Conservation (phyloP, 2,329 filamentous ascomycete genomes). For the Calonectria henricotiae region DNA sequence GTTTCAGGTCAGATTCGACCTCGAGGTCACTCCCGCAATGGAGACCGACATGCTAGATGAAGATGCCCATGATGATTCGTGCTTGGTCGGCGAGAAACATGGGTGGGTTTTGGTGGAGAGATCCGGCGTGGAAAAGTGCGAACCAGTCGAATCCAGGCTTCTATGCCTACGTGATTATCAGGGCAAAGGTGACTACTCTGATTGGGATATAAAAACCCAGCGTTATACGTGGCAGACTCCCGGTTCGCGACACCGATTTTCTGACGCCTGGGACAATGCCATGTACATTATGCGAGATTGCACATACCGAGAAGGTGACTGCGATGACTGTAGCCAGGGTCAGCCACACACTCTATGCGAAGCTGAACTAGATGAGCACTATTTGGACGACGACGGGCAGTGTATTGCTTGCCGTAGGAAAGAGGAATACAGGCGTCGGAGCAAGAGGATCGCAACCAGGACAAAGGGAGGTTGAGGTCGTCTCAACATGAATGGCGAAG, state of each 20-base stretch:
- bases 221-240: conserved; percentile 16
- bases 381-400: conserved; percentile 39
- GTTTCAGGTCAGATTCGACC: conserved; percentile 35
- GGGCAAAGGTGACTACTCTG: neutral
- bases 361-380: conserved; percentile 39
- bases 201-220: neutral
- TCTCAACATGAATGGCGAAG: neutral
- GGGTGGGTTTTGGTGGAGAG: conserved; percentile 31
- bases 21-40: conserved; percentile 32
- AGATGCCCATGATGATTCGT: conserved; percentile 2
- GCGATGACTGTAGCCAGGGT: conserved; percentile 23
- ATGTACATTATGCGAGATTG: conserved; percentile 21
- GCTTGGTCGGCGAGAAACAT: conserved; percentile 23
- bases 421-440: conserved; percentile 31
- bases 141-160: conserved; percentile 1
- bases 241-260: neutral
- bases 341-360: conserved; percentile 33
- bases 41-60: neutral
- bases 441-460: conserved; percentile 31
- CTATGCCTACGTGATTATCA: conserved; percentile 26
- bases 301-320: conserved; percentile 24
- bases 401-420: conserved; percentile 40
- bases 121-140: conserved; percentile 13
- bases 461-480: neutral
- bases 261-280: neutral